phyloP scores from a whole-genome alignment of 148 eudicot species.

The Rhododendron vialii region DNA sequence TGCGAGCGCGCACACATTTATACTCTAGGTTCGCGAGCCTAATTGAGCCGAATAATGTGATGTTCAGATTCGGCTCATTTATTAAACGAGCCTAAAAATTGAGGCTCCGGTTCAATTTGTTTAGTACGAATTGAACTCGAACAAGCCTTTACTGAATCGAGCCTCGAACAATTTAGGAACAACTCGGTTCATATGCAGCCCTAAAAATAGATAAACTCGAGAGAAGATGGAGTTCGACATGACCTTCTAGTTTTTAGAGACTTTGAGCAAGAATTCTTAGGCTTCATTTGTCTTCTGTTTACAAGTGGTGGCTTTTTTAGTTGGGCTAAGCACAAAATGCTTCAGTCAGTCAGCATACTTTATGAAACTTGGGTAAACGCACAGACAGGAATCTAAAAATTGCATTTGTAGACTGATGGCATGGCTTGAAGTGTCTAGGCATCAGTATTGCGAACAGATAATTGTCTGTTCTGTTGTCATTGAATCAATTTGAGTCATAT shows the following conservation, averaged over 20 bases:
- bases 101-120: too few species aligned
- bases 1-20: too few species aligned
- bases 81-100: too few species aligned
- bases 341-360: background rate
- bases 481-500: constrained; percentile 6
- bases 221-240: background rate
- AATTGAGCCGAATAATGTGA: too few species aligned
- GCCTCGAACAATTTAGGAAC: too few species aligned
- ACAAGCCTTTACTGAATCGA: too few species aligned
- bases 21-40: too few species aligned
- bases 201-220: too few species aligned
- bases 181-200: too few species aligned
- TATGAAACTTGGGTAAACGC: background rate
- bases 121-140: too few species aligned
- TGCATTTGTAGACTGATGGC: background rate
- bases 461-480: background rate
- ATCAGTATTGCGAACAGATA: background rate
- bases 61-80: too few species aligned
- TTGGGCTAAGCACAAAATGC: background rate
- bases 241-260: background rate
- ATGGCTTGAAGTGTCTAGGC: background rate
- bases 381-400: background rate
- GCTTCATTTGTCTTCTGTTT: background rate
- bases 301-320: background rate
- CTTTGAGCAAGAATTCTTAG: background rate